Percentiles rank a stretch among this genome's conserved stretches.
Evolutionary conservation across 495 filamentous ascomycete species (phyloP).

Genomic region (Clohesyomyces aquaticus): DNA sequence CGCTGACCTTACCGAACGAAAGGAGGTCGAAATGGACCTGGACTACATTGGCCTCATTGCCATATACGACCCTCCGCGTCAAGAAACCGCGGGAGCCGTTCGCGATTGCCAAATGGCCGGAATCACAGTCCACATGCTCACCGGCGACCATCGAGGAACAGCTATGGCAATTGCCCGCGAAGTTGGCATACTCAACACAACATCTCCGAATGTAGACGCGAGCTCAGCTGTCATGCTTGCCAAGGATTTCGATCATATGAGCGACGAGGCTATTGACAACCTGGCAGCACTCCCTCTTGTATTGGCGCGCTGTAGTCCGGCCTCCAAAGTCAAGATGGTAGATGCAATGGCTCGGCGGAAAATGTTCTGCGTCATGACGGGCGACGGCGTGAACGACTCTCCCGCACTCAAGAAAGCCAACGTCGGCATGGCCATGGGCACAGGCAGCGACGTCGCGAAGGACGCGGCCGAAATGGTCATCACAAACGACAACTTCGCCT

Average conservation of each 20-base stretch:
- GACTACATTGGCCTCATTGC: constrained; percentile 68
- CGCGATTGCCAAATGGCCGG: constrained; percentile 58
- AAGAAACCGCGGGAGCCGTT: constrained; percentile 63
- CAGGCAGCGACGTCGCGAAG: constrained; percentile 76
- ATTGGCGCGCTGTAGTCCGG: constrained; percentile 69
- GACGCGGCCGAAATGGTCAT: constrained; percentile 78
- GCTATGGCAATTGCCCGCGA: constrained; percentile 60
- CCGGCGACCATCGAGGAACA: constrained; percentile 62
- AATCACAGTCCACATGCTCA: constrained; percentile 63
- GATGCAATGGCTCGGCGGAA: constrained; percentile 66
- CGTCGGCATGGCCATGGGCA: constrained; percentile 80
- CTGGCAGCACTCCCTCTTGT: constrained; percentile 66
- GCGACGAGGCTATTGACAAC: constrained; percentile 59
- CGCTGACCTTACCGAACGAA: constrained; percentile 47
- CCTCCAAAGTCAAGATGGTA: constrained; percentile 75
- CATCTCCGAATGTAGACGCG: constrained; percentile 14
- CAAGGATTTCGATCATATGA: constrained; percentile 63
- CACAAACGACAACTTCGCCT: constrained; percentile 80
- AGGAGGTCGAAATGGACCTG: constrained; percentile 61
- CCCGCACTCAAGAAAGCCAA: constrained; percentile 76
- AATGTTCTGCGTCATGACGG: constrained; percentile 74
- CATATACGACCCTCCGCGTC: constrained; percentile 71
- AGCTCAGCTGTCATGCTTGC: constrained; percentile 62
- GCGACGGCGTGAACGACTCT: constrained; percentile 82
- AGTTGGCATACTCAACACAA: constrained; percentile 48